These are phyloP conservation scores for Jamesozyma hellenica DNA, from an alignment of 805 yeast genomes.

Conservation along the genomic window DNA sequence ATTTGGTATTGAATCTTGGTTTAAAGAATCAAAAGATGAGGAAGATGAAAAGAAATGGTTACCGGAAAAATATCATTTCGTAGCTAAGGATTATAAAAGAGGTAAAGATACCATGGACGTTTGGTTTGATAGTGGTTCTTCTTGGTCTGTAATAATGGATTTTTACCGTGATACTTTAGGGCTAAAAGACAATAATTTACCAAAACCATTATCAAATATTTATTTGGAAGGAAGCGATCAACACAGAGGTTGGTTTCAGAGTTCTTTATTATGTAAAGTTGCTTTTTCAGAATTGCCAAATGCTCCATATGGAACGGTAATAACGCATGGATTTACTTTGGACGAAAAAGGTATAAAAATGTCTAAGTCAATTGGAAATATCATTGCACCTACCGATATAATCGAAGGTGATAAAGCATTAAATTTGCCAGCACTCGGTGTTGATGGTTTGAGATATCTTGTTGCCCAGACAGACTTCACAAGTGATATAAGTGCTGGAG, in stretches of 20 bases:
- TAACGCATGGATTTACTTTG: slow-evolving; percentile 89
- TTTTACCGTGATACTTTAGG: slow-evolving; percentile 31
- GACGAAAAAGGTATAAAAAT: slow-evolving; percentile 81
- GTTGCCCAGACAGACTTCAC: slow-evolving; percentile 84
- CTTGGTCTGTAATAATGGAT: slow-evolving; percentile 49
- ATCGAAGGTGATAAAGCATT: slow-evolving; percentile 48
- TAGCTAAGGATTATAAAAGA: slow-evolving; percentile 41
- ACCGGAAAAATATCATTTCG: slow-evolving; percentile 40
- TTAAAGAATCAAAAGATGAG: slow-evolving; percentile 39
- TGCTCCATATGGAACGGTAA: slow-evolving; percentile 64
- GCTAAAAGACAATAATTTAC: slow-evolving; percentile 17
- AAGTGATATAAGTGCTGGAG: slow-evolving; percentile 66
- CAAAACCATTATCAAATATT: slow-evolving; percentile 57
- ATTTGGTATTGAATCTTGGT: slow-evolving; percentile 76
- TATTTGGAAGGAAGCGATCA: slow-evolving; percentile 97
- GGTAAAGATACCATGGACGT: slow-evolving; percentile 95
- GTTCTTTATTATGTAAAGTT: slow-evolving; percentile 73
- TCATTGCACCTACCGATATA: slow-evolving; percentile 56
- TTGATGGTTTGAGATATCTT: slow-evolving; percentile 86
- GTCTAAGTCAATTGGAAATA: slow-evolving; percentile 90
- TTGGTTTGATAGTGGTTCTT: slow-evolving; percentile 96
- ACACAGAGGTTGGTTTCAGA: slow-evolving; percentile 98
- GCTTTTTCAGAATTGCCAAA: slow-evolving; percentile 31
- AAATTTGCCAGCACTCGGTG: slow-evolving; percentile 58
- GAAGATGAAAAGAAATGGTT: slow-evolving; percentile 48